These are phyloP conservation scores for Stenogyne calaminthoides DNA, from an alignment of 305 asterid species.

Conservation along the genomic window DNA sequence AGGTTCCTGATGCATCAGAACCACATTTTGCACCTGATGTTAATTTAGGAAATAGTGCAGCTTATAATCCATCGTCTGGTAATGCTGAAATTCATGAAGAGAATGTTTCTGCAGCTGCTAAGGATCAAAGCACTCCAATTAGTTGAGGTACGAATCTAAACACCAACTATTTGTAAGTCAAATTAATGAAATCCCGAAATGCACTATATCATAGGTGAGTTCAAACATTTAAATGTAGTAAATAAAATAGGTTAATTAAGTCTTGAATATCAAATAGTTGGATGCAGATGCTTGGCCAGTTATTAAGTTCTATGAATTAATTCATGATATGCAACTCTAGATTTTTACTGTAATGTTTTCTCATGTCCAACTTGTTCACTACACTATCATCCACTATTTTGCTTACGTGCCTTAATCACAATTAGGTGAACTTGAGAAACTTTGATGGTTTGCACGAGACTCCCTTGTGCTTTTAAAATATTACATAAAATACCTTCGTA, in stretches of 20 bases:
- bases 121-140: slow-evolving; percentile 31
- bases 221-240: neutral
- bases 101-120: slow-evolving; percentile 33
- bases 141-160: slow-evolving; percentile 30
- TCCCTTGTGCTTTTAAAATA: neutral
- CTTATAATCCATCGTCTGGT: slow-evolving; percentile 21
- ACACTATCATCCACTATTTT: too few species aligned
- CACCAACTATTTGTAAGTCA: neutral
- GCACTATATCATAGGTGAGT: neutral
- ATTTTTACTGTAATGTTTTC: neutral
- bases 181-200: neutral
- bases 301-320: slow-evolving; percentile 14
- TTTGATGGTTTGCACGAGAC: neutral
- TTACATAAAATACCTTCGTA: neutral
- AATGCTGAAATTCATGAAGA: slow-evolving; percentile 31
- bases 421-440: too few species aligned
- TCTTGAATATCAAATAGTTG: slow-evolving; percentile 14
- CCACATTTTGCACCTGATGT: slow-evolving; percentile 18
- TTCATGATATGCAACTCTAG: neutral
- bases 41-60: slow-evolving; percentile 23
- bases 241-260: neutral
- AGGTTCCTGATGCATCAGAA: slow-evolving; percentile 34
- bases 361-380: neutral
- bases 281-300: slow-evolving; percentile 13
- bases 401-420: too few species aligned